Evolutionary conservation across 78 protist genomes (phyloP).

Genomic region (Neovahlkampfia damariscottae): DNA sequence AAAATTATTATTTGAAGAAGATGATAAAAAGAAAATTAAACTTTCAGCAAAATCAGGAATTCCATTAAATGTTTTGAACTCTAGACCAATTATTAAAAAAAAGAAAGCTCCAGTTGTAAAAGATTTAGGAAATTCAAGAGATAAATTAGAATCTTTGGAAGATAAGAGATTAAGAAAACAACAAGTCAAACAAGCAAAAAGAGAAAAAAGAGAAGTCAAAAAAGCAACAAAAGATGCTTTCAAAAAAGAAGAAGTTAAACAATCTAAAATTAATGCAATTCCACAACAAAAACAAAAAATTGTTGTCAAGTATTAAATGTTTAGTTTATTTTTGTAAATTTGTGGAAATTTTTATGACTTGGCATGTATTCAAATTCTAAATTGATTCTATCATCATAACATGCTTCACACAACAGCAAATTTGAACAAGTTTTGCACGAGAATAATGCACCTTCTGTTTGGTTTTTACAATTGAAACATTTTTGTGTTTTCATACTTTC

Average conservation of each 20-base stretch:
- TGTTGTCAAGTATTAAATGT: neutral
- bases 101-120: neutral
- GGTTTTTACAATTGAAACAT: neutral
- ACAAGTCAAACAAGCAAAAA: neutral
- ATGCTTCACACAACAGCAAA: neutral
- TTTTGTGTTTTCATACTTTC: neutral
- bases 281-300: neutral
- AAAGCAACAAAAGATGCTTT: neutral
- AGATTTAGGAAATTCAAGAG: neutral
- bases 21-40: neutral
- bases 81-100: too few relatives aligned
- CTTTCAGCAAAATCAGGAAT: neutral
- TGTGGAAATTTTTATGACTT: slow-evolving; percentile 3
- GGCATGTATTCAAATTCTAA: neutral
- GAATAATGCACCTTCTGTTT: neutral
- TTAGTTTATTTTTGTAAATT: neutral
- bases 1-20: neutral
- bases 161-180: neutral
- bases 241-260: neutral
- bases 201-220: neutral
- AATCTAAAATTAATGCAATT: neutral
- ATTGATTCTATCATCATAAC: neutral
- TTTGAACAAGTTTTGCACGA: neutral
- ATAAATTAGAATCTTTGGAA: neutral
- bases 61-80: neutral